phyloP scores from a whole-genome alignment of 2,329 filamentous ascomycete genomes.

The Botrytis galanthina region DNA sequence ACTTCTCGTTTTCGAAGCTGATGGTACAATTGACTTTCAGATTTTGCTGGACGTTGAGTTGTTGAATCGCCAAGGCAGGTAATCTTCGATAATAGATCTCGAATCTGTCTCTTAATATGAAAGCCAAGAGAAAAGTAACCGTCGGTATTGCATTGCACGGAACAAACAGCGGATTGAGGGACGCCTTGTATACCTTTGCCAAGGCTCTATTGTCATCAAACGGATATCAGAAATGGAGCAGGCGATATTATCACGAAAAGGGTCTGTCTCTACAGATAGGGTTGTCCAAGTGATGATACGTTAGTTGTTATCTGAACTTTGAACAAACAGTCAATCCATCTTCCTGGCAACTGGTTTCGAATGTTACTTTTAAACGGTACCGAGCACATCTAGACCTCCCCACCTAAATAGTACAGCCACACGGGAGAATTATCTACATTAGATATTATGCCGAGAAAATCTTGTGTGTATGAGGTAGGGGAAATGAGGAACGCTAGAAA shows the following conservation, averaged over 20 bases:
- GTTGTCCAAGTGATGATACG: not conserved
- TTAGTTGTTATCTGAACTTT: not conserved
- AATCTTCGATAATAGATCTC: constrained; percentile 16
- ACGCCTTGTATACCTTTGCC: constrained; percentile 17
- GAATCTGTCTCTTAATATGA: constrained; percentile 11
- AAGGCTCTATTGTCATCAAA: constrained; percentile 1
- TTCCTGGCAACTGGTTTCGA: not conserved
- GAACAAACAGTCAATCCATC: not conserved
- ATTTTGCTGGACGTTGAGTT: constrained; percentile 16
- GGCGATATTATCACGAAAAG: constrained; percentile 15
- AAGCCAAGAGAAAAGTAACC: constrained; percentile 19
- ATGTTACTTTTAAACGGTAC: constrained; percentile 2
- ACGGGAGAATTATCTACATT: constrained; percentile 1
- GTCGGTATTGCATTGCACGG: constrained; percentile 8
- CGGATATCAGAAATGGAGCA: not conserved
- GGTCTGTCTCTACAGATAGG: not conserved
- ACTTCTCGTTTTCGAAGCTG: constrained; percentile 5
- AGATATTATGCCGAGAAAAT: constrained; percentile 8
- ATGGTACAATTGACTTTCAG: not conserved
- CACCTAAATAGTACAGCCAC: not conserved
- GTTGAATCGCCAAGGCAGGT: constrained; percentile 18
- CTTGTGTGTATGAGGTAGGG: not conserved
- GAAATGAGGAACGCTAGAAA: not conserved
- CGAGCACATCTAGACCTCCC: constrained; percentile 10
- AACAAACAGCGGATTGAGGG: constrained; percentile 14